A percentile compares a stretch with the other conserved stretches of the same genome.
phyloP scores from a whole-genome alignment of 2,329 filamentous ascomycete species.

The Xylaria sp. region DNA sequence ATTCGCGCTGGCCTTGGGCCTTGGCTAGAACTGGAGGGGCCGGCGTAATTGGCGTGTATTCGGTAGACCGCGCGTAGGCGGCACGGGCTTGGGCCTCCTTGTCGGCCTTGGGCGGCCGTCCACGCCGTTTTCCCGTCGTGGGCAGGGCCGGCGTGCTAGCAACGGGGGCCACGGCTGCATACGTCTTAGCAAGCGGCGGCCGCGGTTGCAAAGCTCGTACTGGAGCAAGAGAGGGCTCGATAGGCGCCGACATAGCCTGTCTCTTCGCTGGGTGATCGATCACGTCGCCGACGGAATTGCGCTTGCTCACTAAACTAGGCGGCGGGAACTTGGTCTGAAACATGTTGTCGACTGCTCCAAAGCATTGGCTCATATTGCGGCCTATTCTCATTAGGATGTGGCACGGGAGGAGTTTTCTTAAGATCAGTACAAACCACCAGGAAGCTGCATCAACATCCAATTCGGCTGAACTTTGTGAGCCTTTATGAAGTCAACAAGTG shows the following conservation, averaged over 20 bases:
- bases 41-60: slow-evolving; percentile 32
- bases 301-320: slow-evolving; percentile 32
- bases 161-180: slow-evolving; percentile 15
- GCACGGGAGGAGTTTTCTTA: slow-evolving; percentile 12
- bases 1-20: slow-evolving; percentile 28
- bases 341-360: slow-evolving; percentile 38
- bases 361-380: slow-evolving; percentile 44
- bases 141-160: slow-evolving; percentile 24
- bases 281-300: slow-evolving; percentile 34
- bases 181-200: slow-evolving; percentile 29
- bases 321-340: slow-evolving; percentile 33
- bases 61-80: slow-evolving; percentile 27
- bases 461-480: slow-evolving; percentile 38
- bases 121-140: slow-evolving; percentile 38
- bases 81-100: slow-evolving; percentile 36
- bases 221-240: slow-evolving; percentile 26
- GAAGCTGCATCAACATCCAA: slow-evolving; percentile 46
- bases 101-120: slow-evolving; percentile 42
- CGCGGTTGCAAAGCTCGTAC: slow-evolving; percentile 32
- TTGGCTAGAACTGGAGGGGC: slow-evolving; percentile 24
- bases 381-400: slow-evolving; percentile 34
- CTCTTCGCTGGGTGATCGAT: slow-evolving; percentile 33
- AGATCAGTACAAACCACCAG: slow-evolving; percentile 36
- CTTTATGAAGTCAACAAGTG: slow-evolving; percentile 45
- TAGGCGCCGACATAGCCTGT: slow-evolving; percentile 28